A percentile compares a stretch with the other conserved stretches of the same genome.
Conservation (phyloP, 306 rosid genomes). For the Gleditsia sinensis region DNA sequence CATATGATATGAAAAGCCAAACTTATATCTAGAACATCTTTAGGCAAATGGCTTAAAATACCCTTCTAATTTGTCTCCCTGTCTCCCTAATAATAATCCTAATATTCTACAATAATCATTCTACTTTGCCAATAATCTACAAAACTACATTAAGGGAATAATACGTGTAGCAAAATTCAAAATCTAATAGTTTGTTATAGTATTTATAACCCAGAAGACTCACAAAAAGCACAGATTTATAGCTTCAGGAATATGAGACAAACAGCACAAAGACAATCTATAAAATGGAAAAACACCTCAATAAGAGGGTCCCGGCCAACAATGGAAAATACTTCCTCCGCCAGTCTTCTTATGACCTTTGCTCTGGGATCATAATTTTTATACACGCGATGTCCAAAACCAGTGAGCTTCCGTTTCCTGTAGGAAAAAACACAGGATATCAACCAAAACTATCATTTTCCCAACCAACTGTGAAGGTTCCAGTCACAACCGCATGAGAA, state of each 20-base stretch:
- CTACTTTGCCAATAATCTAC: background rate
- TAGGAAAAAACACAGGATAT: slow-evolving; percentile 27
- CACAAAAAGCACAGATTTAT: background rate
- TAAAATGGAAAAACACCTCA: slow-evolving; percentile 57
- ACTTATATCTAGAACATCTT: background rate
- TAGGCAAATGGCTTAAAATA: slow-evolving; percentile 8
- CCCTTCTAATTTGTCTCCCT: background rate
- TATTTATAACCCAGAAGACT: background rate
- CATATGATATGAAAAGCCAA: slow-evolving; percentile 4
- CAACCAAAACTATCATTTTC: slow-evolving; percentile 7
- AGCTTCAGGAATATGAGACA: slow-evolving; percentile 10
- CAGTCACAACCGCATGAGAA: background rate
- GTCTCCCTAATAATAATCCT: background rate
- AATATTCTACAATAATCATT: background rate
- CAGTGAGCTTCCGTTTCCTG: slow-evolving; percentile 91
- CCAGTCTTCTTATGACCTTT: slow-evolving; percentile 68
- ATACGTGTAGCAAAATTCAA: background rate
- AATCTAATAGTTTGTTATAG: slow-evolving; percentile 11
- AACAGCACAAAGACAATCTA: background rate
- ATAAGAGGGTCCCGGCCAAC: slow-evolving; percentile 94
- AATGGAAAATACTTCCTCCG: slow-evolving; percentile 90
- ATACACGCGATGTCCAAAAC: slow-evolving; percentile 95
- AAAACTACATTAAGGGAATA: background rate
- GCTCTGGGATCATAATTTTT: slow-evolving; percentile 97
- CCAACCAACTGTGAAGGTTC: background rate